These are phyloP conservation scores for Suillus hirtellus DNA, from an alignment of 768 basidiomycete genomes.

Conservation along the genomic window DNA sequence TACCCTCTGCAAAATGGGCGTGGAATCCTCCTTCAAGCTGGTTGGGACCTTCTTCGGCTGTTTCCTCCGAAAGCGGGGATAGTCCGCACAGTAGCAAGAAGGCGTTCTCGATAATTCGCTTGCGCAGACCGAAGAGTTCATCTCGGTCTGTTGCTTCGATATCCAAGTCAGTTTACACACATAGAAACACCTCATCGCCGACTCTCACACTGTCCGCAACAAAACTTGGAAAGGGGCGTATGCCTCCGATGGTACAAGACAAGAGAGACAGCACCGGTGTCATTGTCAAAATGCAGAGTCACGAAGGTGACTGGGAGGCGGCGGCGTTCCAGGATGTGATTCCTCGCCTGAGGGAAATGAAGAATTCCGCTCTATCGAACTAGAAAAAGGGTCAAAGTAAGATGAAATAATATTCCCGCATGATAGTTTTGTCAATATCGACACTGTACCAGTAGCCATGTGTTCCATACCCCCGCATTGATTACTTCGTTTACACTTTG, in stretches of 20 bases:
- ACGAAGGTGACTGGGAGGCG: slow-evolving; percentile 23
- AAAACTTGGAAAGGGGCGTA: not conserved
- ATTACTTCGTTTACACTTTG: not conserved
- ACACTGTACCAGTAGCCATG: not conserved
- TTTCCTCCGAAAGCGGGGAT: slow-evolving; percentile 6
- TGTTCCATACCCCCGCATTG: not conserved
- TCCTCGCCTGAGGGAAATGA: slow-evolving; percentile 29
- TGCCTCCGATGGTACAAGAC: no score
- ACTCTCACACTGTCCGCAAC: slow-evolving; percentile 2
- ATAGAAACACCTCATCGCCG: slow-evolving; percentile 4
- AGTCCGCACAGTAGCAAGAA: not conserved
- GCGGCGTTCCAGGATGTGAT: slow-evolving; percentile 30
- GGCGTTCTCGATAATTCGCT: slow-evolving; percentile 5
- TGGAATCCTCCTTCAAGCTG: slow-evolving; percentile 30
- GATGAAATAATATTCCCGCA: not conserved
- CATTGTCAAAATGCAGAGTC: slow-evolving; percentile 18
- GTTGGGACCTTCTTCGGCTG: slow-evolving; percentile 20
- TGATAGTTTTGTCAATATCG: no score
- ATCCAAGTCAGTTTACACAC: not conserved
- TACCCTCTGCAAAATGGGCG: not conserved
- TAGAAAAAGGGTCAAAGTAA: not conserved
- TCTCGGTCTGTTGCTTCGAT: not conserved
- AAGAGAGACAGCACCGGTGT: slow-evolving; percentile 3
- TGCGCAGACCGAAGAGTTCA: slow-evolving; percentile 10
- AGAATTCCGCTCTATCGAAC: not conserved